These are phyloP conservation scores for Nephelium lappaceum DNA, from an alignment of 345 rosid species.

Conservation along the genomic window DNA sequence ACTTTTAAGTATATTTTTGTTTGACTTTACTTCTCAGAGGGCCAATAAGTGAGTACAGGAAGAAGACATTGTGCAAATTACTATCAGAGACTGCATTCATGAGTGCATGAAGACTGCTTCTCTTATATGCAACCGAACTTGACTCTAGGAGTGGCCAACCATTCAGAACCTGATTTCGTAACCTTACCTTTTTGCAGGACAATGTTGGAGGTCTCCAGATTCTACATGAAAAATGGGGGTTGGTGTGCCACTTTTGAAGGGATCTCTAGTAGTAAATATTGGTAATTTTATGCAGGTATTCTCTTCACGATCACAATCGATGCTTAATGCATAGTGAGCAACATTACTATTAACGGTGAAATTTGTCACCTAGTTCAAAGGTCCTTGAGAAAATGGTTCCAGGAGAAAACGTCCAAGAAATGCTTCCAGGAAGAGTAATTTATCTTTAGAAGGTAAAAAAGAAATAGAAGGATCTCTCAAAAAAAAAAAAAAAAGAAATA, in stretches of 20 bases:
- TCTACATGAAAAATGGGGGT: background rate
- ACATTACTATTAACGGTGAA: no score
- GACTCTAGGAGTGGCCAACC: no score
- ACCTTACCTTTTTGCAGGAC: conserved; percentile 6
- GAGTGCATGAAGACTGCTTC: conserved; percentile 1
- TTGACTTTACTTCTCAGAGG: background rate
- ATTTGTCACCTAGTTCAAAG: no score
- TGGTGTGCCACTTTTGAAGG: background rate
- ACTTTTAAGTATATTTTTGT: no score
- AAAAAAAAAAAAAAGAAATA: no score
- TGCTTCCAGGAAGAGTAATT: no score
- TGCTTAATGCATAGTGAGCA: no score
- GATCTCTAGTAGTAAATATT: background rate
- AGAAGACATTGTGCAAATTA: background rate
- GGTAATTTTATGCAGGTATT: background rate
- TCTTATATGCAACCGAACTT: background rate
- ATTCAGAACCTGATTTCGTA: background rate
- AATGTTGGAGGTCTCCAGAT: background rate
- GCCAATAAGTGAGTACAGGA: background rate
- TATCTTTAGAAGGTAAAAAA: no score
- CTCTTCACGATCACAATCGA: no score
- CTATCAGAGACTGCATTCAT: background rate
- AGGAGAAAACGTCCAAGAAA: no score
- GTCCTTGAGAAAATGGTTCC: no score
- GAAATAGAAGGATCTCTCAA: no score